Evolutionary conservation across 2,329 filamentous ascomycete genomes (phyloP).

Genomic region (Mycosphaerella arachidis): DNA sequence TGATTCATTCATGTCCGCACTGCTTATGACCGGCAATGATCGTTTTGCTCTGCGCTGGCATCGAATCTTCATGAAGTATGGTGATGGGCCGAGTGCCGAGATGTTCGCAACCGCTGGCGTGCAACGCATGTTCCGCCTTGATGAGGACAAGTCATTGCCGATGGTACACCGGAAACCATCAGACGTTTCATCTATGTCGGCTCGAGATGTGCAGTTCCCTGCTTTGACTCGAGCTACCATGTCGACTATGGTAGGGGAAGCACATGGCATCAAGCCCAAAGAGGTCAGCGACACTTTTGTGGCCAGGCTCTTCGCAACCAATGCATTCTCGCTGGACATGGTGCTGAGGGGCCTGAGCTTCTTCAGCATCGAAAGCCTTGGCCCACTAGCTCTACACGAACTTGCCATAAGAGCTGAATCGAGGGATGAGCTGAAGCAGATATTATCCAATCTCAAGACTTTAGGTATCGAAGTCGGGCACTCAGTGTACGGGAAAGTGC

Average conservation of each 20-base stretch:
- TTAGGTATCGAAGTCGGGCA: conserved; percentile 59
- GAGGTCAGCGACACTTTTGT: conserved; percentile 62
- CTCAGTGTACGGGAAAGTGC: conserved; percentile 60
- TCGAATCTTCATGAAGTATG: conserved; percentile 32
- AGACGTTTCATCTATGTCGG: not conserved
- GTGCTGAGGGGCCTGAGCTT: conserved; percentile 66
- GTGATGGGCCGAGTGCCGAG: conserved; percentile 37
- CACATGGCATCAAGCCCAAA: conserved; percentile 42
- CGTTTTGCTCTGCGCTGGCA: conserved; percentile 38
- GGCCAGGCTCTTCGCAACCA: conserved; percentile 76
- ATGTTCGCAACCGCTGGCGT: conserved; percentile 30
- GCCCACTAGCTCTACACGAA: conserved; percentile 71
- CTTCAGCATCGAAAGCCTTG: conserved; percentile 67
- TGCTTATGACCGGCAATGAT: conserved; percentile 27
- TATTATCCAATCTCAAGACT: conserved; percentile 57
- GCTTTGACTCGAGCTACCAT: conserved; percentile 24
- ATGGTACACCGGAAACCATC: conserved; percentile 14
- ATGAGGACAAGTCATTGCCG: conserved; percentile 20
- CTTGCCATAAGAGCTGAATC: conserved; percentile 64
- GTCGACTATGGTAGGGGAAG: conserved; percentile 35
- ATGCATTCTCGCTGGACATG: conserved; percentile 66
- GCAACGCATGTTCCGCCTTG: conserved; percentile 24
- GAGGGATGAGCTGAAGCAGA: conserved; percentile 52
- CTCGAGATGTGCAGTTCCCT: conserved; percentile 1
- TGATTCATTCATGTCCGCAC: conserved; percentile 36